Base-by-base conservation (phyloP, 1,284 basidiomycete genomes). In the Austroboletus niveus region DNA sequence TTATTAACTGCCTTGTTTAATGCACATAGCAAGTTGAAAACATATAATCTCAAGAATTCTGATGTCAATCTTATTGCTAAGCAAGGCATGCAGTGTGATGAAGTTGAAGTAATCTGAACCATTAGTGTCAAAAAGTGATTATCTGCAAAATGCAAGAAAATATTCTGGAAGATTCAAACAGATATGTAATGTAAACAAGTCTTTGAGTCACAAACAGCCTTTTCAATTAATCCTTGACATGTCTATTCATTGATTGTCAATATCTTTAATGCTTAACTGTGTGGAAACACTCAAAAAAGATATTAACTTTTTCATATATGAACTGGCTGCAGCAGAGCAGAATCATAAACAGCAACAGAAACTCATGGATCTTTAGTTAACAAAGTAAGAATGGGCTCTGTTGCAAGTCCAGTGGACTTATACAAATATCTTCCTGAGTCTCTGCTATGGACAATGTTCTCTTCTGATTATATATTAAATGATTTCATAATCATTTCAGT, bases 211-310 rank as follows among this genome's bases (percentile, higher is more conserved):
- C 12, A 35, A 44, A 7, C 15, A 8, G 5, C 51, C 60, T 17
- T 52, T 48, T 3, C 62, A 61, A 22, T 56, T 70, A 3, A 55
- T 73, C 2, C 57, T 75, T 29, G 70, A 76, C 50, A 76, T 75
- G 72, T 61, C 59, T 22, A 64, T 76, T 36, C 58, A 67, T 1
- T 77, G 73, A 74, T 75, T 70, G 3, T 75, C 73, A 29, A 74
- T 66, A 6, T 72, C 63, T 55, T 24, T 60, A 0, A 76, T 77
- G 74, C 56, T 74, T 0, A 29, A 65, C 10, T 62, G 62, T 29
- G 68, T 66, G 7, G 51, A 57, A 10, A 45, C 5, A 6, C 41
- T 48, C 14, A 42, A 50, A 43, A 35, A 48, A 20, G 40, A 43
- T 20, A n/a, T 43, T 12, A 29, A 43, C 20, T n/a, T 29, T 29